These are phyloP conservation scores for Albizia julibrissin DNA, from an alignment of 306 rosid genomes.

Conservation along the genomic window DNA sequence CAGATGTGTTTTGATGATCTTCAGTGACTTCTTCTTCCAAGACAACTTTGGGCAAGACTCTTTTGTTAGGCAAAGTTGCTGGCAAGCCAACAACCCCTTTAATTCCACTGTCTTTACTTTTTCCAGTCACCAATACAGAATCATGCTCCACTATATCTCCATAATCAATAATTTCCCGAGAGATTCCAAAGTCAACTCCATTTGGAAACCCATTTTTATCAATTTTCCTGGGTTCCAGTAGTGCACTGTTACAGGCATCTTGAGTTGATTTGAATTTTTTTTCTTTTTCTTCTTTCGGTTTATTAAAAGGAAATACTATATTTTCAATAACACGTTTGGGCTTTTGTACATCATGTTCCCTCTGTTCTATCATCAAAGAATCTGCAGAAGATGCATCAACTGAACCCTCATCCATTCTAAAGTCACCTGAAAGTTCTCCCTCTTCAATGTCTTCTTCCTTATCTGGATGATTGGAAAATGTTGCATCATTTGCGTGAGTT, in stretches of 20 bases:
- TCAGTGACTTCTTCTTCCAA: constrained; percentile 34
- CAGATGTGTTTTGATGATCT: constrained; percentile 29
- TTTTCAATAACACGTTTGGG: constrained; percentile 25
- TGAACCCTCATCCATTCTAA: constrained; percentile 35
- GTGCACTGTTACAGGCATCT: constrained; percentile 28
- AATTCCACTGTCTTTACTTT: constrained; percentile 1
- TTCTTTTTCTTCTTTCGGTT: constrained; percentile 28
- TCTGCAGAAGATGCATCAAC: constrained; percentile 38
- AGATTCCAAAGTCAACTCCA: constrained; percentile 30
- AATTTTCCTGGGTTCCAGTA: constrained; percentile 32
- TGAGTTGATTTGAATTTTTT: constrained; percentile 32
- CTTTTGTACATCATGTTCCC: constrained; percentile 37
- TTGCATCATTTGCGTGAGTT: constrained; percentile 18
- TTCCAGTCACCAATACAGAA: constrained; percentile 24
- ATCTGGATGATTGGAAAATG: constrained; percentile 29
- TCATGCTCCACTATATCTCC: constrained; percentile 22
- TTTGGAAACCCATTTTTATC: constrained; percentile 25
- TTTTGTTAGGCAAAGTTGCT: constrained; percentile 32
- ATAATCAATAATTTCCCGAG: constrained; percentile 22
- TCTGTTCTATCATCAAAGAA: constrained; percentile 37
- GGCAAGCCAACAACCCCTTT: constrained; percentile 20
- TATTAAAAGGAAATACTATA: constrained; percentile 24
- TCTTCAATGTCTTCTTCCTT: constrained; percentile 63
- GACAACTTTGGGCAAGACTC: constrained; percentile 29
- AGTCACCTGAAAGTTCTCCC: constrained; percentile 76